phyloP scores from a whole-genome alignment of 805 yeast species.

The Tetrapisispora arboricola region DNA sequence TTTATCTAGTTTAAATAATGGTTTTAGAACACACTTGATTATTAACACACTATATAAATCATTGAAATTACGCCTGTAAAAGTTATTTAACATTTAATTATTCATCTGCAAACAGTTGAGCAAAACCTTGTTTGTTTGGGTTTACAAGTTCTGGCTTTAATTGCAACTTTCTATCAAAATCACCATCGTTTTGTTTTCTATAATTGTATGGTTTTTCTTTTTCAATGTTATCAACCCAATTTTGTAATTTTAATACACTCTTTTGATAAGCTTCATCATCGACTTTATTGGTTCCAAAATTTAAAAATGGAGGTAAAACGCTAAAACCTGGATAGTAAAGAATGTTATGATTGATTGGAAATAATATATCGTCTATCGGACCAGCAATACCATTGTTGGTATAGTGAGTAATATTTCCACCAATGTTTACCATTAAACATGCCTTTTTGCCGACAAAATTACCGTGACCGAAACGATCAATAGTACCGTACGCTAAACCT shows the following conservation, averaged over 20 bases:
- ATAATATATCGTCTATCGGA: constrained; percentile 15
- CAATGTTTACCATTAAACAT: constrained; percentile 7
- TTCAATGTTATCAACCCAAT: constrained; percentile 6
- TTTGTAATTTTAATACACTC: constrained; percentile 3
- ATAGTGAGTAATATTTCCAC: constrained; percentile 13
- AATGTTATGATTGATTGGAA: constrained; percentile 21
- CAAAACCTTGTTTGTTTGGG: constrained; percentile 9
- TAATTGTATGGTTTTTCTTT: constrained; percentile 10
- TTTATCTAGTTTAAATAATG: no score
- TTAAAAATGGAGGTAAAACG: constrained; percentile 15
- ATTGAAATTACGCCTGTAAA: no score
- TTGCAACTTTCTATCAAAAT: constrained; percentile 6
- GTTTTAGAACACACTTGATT: no score
- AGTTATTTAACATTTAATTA: background rate
- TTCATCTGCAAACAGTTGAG: background rate
- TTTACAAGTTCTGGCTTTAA: constrained; percentile 11
- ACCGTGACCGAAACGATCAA: constrained; percentile 17
- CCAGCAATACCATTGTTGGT: constrained; percentile 17
- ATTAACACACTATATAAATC: no score
- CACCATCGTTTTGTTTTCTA: constrained; percentile 14
- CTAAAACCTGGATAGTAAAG: constrained; percentile 18
- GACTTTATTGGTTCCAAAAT: constrained; percentile 6
- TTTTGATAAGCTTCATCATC: constrained; percentile 1
- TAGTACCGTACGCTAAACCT: constrained; percentile 18
- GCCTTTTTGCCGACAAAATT: constrained; percentile 15